These are phyloP conservation scores for Boletus edulis DNA, from an alignment of 768 basidiomycete species.

Conservation along the genomic window DNA sequence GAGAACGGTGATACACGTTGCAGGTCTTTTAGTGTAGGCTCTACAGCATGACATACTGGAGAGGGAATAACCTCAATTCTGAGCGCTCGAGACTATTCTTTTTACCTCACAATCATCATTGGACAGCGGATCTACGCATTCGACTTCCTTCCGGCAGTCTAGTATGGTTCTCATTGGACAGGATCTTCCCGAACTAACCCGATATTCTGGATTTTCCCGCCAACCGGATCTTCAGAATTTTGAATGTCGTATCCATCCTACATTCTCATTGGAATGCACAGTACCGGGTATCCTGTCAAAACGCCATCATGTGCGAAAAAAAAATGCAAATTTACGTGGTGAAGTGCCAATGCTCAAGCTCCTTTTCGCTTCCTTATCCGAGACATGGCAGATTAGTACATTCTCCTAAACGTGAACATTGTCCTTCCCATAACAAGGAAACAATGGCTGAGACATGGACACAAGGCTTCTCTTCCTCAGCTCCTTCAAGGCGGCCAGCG, in stretches of 20 bases:
- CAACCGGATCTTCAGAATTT: slow-evolving; percentile 23
- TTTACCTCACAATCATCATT: slow-evolving; percentile 14
- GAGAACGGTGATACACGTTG: not conserved
- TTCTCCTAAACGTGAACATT: slow-evolving; percentile 23
- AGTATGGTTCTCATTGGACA: slow-evolving; percentile 13
- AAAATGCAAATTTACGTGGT: slow-evolving; percentile 24
- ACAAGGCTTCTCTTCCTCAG: slow-evolving; percentile 1
- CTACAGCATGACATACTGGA: not conserved
- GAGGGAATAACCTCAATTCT: not conserved
- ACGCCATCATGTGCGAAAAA: slow-evolving; percentile 4
- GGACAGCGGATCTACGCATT: slow-evolving; percentile 1
- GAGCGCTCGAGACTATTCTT: not conserved
- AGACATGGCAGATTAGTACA: slow-evolving; percentile 18
- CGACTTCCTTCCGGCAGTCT: not conserved
- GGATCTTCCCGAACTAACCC: slow-evolving; percentile 18
- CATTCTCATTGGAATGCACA: slow-evolving; percentile 6
- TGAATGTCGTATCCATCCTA: slow-evolving; percentile 2
- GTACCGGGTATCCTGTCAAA: not conserved
- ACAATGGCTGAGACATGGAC: slow-evolving; percentile 28
- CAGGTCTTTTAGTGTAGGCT: too few species aligned
- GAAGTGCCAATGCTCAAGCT: slow-evolving; percentile 10
- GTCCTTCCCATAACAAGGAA: slow-evolving; percentile 31
- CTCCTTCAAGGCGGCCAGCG: slow-evolving; percentile 4
- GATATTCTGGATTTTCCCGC: slow-evolving; percentile 7
- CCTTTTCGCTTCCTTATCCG: slow-evolving; percentile 18